These are phyloP conservation scores for Suillus brevipes DNA, from an alignment of 768 basidiomycete species.

Conservation along the genomic window DNA sequence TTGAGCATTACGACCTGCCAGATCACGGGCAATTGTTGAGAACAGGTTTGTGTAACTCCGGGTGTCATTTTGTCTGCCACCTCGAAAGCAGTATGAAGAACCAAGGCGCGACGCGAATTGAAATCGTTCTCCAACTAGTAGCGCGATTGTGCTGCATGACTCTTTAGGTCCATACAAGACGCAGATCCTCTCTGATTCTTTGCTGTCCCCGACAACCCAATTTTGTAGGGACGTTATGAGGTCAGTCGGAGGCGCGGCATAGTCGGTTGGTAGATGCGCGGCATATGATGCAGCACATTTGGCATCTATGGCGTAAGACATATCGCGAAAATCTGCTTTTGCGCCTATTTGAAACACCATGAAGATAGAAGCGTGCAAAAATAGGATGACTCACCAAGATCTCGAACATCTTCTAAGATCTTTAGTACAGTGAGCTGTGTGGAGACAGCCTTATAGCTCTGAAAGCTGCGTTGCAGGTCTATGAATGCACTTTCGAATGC, in stretches of 20 bases:
- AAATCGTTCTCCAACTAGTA: slow-evolving; percentile 28
- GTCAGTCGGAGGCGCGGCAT: neutral
- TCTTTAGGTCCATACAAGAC: slow-evolving; percentile 28
- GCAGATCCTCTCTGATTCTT: slow-evolving; percentile 20
- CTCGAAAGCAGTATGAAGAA: slow-evolving; percentile 33
- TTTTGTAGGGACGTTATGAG: neutral
- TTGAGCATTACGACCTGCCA: slow-evolving; percentile 32
- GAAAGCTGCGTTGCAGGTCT: slow-evolving; percentile 2
- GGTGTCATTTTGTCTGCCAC: neutral
- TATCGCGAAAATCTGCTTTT: slow-evolving; percentile 19
- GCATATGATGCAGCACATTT: slow-evolving; percentile 9
- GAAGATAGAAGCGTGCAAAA: neutral
- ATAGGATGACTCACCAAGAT: neutral
- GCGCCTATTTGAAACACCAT: neutral
- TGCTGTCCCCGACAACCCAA: slow-evolving; percentile 18
- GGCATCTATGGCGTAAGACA: slow-evolving; percentile 22
- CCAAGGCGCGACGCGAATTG: slow-evolving; percentile 29
- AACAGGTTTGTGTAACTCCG: slow-evolving; percentile 28
- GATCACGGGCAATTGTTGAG: slow-evolving; percentile 33
- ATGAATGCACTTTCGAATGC: slow-evolving; percentile 2
- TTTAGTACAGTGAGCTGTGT: neutral
- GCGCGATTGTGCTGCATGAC: slow-evolving; percentile 33
- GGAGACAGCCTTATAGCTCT: neutral
- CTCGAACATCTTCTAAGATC: neutral
- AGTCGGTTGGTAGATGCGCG: neutral